Percentiles rank a stretch among this genome's conserved stretches.
These are phyloP conservation scores for Auricularia auricula-judae DNA, from an alignment of 768 basidiomycete genomes.

Conservation along the genomic window DNA sequence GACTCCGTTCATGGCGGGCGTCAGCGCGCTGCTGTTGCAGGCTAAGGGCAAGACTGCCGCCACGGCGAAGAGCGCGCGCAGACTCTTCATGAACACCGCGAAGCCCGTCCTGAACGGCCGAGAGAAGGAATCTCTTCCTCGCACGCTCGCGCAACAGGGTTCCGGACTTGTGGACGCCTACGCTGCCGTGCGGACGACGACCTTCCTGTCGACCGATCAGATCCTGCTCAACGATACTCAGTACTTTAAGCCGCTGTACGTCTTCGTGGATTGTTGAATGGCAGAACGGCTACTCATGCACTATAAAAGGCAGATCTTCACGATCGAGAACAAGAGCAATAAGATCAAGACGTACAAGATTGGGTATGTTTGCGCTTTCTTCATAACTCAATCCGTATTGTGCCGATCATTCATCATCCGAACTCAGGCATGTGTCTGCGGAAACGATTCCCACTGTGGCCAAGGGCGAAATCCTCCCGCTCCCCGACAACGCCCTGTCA, in stretches of 20 bases:
- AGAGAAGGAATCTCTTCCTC: conserved; percentile 38
- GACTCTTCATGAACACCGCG: conserved; percentile 40
- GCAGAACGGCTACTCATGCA: neutral
- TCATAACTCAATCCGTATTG: neutral
- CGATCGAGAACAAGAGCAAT: conserved; percentile 37
- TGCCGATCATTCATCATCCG: conserved; percentile 7
- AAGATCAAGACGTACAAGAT: conserved; percentile 30
- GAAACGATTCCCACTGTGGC: conserved; percentile 38
- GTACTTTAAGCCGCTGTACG: conserved; percentile 26
- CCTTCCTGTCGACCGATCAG: conserved; percentile 43
- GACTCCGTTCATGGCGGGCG: conserved; percentile 33
- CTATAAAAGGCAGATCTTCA: neutral
- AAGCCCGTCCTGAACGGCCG: conserved; percentile 30
- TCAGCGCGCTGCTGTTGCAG: conserved; percentile 30
- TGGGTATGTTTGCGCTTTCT: conserved; percentile 22
- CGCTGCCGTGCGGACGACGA: conserved; percentile 41
- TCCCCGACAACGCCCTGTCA: neutral
- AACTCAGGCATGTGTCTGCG: conserved; percentile 41
- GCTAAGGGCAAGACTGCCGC: conserved; percentile 26
- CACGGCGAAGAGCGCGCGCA: conserved; percentile 25
- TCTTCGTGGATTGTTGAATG: neutral
- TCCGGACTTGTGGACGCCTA: conserved; percentile 48
- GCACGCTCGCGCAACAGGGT: conserved; percentile 43
- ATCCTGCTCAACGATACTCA: conserved; percentile 54
- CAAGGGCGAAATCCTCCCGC: neutral